phyloP scores from a whole-genome alignment of 257 asterid genomes.

The Przewalskia tangutica region DNA sequence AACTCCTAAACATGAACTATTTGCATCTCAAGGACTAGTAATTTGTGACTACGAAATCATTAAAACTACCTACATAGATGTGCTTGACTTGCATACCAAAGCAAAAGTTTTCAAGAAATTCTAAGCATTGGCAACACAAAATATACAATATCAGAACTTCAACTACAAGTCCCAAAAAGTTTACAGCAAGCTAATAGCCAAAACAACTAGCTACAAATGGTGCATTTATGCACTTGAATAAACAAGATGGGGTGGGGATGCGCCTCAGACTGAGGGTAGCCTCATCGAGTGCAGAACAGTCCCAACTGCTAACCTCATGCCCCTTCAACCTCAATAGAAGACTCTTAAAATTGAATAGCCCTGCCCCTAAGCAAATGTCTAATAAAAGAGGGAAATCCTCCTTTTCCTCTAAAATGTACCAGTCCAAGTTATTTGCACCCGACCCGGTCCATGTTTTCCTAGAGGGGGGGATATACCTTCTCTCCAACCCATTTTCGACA shows the following conservation, averaged over 20 bases:
- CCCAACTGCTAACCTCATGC: background rate
- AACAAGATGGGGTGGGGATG: background rate
- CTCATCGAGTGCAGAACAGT: background rate
- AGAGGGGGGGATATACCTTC: constrained; percentile 45
- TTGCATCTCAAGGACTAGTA: background rate
- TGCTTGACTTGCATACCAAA: background rate
- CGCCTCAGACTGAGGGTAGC: background rate
- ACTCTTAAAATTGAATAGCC: background rate
- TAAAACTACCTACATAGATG: background rate
- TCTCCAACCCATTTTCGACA: constrained; percentile 94
- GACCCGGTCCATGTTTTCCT: background rate
- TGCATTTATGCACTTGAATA: background rate
- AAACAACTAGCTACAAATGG: background rate
- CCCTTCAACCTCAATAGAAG: background rate
- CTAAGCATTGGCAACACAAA: background rate
- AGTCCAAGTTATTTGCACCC: background rate
- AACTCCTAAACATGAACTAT: background rate
- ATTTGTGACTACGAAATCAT: background rate
- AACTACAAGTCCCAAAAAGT: background rate
- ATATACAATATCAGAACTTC: background rate
- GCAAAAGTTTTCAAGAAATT: background rate
- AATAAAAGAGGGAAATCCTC: background rate
- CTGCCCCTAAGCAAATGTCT: background rate
- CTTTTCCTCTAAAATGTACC: background rate
- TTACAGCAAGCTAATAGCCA: background rate